Evolutionary conservation across 1,284 basidiomycete species (phyloP), one percentile per base, ranked within the genome.

Genomic region (Ceratobasidium sp.): DNA sequence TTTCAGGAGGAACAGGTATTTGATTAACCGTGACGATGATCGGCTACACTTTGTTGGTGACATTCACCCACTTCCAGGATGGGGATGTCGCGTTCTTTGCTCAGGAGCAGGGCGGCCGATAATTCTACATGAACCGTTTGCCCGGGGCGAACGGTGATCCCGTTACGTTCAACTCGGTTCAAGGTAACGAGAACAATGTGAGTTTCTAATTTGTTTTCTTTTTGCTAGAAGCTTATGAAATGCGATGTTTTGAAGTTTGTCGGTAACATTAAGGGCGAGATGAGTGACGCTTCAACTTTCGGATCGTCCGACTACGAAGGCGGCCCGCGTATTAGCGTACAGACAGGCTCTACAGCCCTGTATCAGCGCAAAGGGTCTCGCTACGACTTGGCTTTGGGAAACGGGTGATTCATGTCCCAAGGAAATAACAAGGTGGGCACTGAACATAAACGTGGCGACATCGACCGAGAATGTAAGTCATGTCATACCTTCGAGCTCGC

Each of bases 401-500:
- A 58, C 23, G 71, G 77, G 11, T 26, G 77, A 33, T 65, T 79
- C 37, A 65, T 61, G 63, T 61, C 69, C 39, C 69, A 73, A 85
- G 86, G 67, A 83, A 85, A 94, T 79, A 85, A 89, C 77, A 95
- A 94, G 84, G 93, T 94, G 89, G 94, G 94, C 53, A 90, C 94
- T 73, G 97, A 97, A 85, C 95, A 96, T 85, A 97, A 96, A 85
- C 90, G 95, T 28, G 94, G 95, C 68, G 96, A 98, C 81, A 90
- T 96, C 81, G 96, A 98, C 84, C 91, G 96, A 80, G 91, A 95
- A 87, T 95, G 88, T 90, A 82, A 82, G 88, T 83, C 39, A n/a
- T n/a, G n/a, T n/a, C n/a, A 64, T 65, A 77, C 79, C 61, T 35
- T 73, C 20, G 76, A 37, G 33, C 17, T 28, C 60, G n/a, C 15